Conservation (phyloP, 495 filamentous ascomycete species). For the Daldinia concentrica region DNA sequence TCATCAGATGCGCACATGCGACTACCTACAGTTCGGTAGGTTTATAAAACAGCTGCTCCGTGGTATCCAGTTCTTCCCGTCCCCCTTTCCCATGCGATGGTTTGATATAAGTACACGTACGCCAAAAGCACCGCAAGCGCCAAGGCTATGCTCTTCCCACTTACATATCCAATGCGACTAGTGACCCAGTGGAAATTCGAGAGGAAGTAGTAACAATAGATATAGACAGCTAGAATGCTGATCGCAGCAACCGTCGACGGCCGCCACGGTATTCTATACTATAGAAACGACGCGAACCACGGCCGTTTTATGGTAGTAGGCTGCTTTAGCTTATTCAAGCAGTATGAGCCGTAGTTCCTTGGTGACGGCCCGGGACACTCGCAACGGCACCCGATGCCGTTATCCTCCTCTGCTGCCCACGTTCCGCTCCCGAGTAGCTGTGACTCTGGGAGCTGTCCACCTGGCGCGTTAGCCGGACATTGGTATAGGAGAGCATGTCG, state of each 20-base stretch:
- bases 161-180: slow-evolving; percentile 23
- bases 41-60: slow-evolving; percentile 27
- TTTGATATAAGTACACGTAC: slow-evolving; percentile 40
- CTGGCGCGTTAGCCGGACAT: slow-evolving; percentile 45
- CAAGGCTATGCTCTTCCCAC: slow-evolving; percentile 37
- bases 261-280: slow-evolving; percentile 13
- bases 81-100: slow-evolving; percentile 31
- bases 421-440: slow-evolving; percentile 31
- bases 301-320: slow-evolving; percentile 39
- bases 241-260: neutral
- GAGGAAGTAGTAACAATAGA: slow-evolving; percentile 28
- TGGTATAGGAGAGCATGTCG: slow-evolving; percentile 50
- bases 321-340: slow-evolving; percentile 45
- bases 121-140: slow-evolving; percentile 38
- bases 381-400: slow-evolving; percentile 47
- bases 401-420: slow-evolving; percentile 42
- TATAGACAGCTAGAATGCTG: slow-evolving; percentile 22
- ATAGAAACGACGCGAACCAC: slow-evolving; percentile 42
- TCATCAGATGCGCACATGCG: slow-evolving; percentile 8
- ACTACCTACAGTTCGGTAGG: slow-evolving; percentile 11
- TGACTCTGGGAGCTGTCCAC: slow-evolving; percentile 41
- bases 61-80: slow-evolving; percentile 37
- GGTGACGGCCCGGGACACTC: slow-evolving; percentile 39
- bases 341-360: slow-evolving; percentile 35
- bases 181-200: slow-evolving; percentile 8